phyloP scores from a whole-genome alignment of 441 rosid genomes.

The Brassica hybrid region DNA sequence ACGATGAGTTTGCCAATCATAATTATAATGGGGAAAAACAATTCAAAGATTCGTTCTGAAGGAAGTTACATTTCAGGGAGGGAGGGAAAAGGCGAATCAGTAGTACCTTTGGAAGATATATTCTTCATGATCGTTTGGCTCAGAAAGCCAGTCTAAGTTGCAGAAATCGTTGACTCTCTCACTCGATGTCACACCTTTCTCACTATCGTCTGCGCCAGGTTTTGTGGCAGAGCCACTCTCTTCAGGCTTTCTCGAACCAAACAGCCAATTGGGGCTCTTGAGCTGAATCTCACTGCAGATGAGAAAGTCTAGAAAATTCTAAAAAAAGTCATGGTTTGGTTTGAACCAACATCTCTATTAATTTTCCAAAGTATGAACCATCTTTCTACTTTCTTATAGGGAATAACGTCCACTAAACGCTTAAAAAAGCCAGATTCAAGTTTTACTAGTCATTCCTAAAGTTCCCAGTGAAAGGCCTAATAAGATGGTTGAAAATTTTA shows the following conservation, averaged over 20 bases:
- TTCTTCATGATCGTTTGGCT: constrained; percentile 60
- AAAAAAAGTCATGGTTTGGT: constrained; percentile 17
- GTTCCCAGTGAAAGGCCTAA: constrained; percentile 1
- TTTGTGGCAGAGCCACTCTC: constrained; percentile 59
- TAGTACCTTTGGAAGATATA: constrained; percentile 79
- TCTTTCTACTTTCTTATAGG: constrained; percentile 3
- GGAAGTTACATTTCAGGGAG: too few species aligned
- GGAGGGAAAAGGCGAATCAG: constrained; percentile 4
- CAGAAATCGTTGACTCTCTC: constrained; percentile 56
- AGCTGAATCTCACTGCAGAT: constrained; percentile 91
- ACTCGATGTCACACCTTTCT: constrained; percentile 54
- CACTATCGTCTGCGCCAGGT: constrained; percentile 49
- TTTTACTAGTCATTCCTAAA: constrained; percentile 2
- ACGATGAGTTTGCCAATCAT: neutral
- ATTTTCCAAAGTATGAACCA: neutral
- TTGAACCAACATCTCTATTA: neutral
- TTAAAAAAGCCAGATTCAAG: neutral
- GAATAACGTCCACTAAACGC: constrained; percentile 5
- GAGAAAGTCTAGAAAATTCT: constrained; percentile 25
- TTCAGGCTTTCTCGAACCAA: constrained; percentile 92
- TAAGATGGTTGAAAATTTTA: constrained; percentile 6
- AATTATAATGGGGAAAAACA: too few species aligned
- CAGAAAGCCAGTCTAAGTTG: constrained; percentile 77
- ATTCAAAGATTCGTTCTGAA: too few species aligned
- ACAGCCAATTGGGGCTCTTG: constrained; percentile 97